Percentiles rank a stretch among this genome's conserved stretches.
Conservation (phyloP, 2,329 filamentous ascomycete genomes). For the Alternaria panax region DNA sequence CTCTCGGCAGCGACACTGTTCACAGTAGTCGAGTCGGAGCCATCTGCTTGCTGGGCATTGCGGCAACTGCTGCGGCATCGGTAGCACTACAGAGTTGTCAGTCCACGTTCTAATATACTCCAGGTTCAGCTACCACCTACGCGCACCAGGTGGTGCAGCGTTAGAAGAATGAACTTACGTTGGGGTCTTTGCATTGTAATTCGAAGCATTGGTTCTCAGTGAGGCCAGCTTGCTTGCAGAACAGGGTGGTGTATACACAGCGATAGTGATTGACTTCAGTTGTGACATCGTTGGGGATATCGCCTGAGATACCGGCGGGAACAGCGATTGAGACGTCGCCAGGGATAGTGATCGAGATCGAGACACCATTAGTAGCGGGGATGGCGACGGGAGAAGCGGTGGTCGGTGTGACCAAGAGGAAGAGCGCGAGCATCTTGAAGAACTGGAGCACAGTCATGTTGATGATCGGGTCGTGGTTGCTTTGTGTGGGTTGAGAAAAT, state of each 20-base stretch:
- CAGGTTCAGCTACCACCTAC: background rate
- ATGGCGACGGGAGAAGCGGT: conserved; percentile 1
- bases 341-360: background rate
- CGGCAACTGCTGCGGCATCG: background rate
- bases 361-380: background rate
- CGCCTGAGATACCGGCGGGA: background rate
- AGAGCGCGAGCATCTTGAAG: conserved; percentile 1
- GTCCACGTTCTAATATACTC: background rate
- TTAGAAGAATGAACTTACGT: background rate
- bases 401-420: background rate
- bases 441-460: background rate
- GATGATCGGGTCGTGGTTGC: background rate
- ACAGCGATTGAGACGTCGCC: background rate
- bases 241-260: background rate
- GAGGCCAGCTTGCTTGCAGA: background rate
- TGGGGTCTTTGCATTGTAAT: background rate
- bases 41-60: background rate
- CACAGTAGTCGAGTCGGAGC: background rate
- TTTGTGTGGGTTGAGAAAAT: background rate
- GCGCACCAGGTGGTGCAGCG: background rate
- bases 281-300: background rate
- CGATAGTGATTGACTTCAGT: background rate
- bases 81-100: conserved; percentile 4
- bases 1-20: background rate
- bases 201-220: background rate